A percentile compares a stretch with the other conserved stretches of the same genome.
Conservation (phyloP, 306 rosid species). For the Luffa acutangula region DNA sequence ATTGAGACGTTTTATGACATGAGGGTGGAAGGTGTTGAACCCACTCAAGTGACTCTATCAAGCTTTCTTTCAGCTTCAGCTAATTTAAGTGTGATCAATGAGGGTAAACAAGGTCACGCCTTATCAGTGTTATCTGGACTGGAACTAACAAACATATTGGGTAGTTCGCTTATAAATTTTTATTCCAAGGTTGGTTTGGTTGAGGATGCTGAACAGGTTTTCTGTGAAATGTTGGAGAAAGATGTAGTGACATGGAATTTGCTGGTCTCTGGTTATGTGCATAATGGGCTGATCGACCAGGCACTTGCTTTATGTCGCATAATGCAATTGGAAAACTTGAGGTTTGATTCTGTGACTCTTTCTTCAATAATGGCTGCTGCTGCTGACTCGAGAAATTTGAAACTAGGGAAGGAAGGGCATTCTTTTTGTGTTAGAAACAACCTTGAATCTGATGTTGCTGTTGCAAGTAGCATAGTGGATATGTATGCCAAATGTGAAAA, state of each 20-base stretch:
- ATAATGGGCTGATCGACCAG: constrained; percentile 40
- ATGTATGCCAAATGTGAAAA: constrained; percentile 70
- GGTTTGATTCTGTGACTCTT: constrained; percentile 64
- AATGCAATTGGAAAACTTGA: constrained; percentile 44
- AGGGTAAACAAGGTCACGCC: constrained; percentile 76
- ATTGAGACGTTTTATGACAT: constrained; percentile 34
- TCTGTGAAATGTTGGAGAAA: constrained; percentile 32
- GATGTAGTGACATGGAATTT: constrained; percentile 79
- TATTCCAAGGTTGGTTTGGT: constrained; percentile 68
- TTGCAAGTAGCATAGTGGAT: constrained; percentile 45
- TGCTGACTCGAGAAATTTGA: constrained; percentile 36
- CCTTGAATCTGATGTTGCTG: constrained; percentile 48
- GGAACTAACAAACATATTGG: constrained; percentile 42
- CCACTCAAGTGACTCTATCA: constrained; percentile 49
- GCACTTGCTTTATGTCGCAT: constrained; percentile 36
- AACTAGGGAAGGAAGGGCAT: constrained; percentile 58
- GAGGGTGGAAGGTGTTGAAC: constrained; percentile 43
- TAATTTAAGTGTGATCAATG: constrained; percentile 33
- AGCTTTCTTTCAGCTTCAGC: constrained; percentile 61
- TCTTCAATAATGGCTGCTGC: constrained; percentile 53
- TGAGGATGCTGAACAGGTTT: constrained; percentile 52
- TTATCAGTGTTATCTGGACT: constrained; percentile 44
- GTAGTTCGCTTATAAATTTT: constrained; percentile 66
- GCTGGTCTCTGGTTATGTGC: constrained; percentile 55
- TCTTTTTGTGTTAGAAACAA: constrained; percentile 54